These are phyloP conservation scores for Auricularia sp. DNA, from an alignment of 768 basidiomycete species.

Conservation along the genomic window DNA sequence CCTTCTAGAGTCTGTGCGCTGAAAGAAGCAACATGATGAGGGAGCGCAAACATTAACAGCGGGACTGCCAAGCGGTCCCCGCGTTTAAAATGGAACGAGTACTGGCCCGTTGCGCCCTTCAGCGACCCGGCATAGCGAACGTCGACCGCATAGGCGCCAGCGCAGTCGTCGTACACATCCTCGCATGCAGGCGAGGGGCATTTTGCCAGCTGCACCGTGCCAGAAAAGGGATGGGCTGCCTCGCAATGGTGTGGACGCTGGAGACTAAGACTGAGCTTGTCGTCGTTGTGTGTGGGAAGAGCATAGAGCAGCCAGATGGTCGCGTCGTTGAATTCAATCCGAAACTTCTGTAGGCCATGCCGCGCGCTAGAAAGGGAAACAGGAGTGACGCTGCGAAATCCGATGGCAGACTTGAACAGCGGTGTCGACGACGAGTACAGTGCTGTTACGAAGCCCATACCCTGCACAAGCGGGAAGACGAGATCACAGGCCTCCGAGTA, in stretches of 20 bases:
- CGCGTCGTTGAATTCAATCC: constrained; percentile 1
- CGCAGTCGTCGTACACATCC: neutral
- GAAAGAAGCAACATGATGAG: constrained; percentile 6
- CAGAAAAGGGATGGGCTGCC: neutral
- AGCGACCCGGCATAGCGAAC: neutral
- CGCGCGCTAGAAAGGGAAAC: neutral
- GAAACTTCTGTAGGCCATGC: neutral
- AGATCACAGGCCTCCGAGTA: neutral
- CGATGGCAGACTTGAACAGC: neutral
- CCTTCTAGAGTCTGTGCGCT: neutral
- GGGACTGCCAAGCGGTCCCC: neutral
- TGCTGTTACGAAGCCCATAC: constrained; percentile 4
- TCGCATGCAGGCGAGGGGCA: neutral
- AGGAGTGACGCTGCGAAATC: neutral
- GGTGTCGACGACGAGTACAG: neutral
- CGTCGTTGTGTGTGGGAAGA: neutral
- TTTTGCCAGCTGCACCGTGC: constrained; percentile 2
- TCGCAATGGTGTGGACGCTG: neutral
- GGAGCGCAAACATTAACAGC: constrained; percentile 7
- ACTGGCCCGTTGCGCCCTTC: neutral
- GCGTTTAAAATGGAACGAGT: constrained; percentile 1
- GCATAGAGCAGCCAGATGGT: constrained; percentile 4
- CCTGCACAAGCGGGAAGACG: constrained; percentile 4
- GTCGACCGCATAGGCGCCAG: neutral
- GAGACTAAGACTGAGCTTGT: neutral